phyloP scores from a whole-genome alignment of 1,284 basidiomycete genomes.

The Trametes hirsuta region DNA sequence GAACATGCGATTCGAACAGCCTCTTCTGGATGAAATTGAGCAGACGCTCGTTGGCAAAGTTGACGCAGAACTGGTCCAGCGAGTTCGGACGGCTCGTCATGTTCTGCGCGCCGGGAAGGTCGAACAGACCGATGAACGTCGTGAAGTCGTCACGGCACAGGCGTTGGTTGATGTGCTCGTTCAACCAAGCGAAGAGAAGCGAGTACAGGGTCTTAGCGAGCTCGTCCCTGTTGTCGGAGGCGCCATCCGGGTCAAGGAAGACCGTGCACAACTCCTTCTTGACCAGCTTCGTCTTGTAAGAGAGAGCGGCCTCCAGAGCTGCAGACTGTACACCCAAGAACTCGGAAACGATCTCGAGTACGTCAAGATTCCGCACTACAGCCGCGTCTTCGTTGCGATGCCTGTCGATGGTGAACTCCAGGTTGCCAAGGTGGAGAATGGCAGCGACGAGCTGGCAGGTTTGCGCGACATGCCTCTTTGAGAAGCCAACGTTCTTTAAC shows the following conservation, averaged over 20 bases:
- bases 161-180: conserved; percentile 94
- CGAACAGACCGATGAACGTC: conserved; percentile 94
- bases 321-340: conserved; percentile 85
- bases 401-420: conserved; percentile 90
- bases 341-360: conserved; percentile 83
- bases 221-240: conserved; percentile 91
- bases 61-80: conserved; percentile 95
- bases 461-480: conserved; percentile 92
- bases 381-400: conserved; percentile 86
- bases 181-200: conserved; percentile 95
- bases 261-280: conserved; percentile 96
- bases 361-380: conserved; percentile 81
- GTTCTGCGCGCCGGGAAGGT: conserved; percentile 94
- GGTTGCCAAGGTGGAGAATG: conserved; percentile 94
- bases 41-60: conserved; percentile 92
- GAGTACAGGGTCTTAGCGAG: conserved; percentile 93
- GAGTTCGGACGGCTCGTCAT: conserved; percentile 85
- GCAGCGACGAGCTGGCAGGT: conserved; percentile 94
- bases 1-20: conserved; percentile 79
- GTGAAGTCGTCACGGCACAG: conserved; percentile 90
- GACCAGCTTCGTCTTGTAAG: conserved; percentile 91
- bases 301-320: conserved; percentile 83
- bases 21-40: conserved; percentile 84
- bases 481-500: conserved; percentile 90
- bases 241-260: conserved; percentile 93